Percentiles rank a stretch among this genome's conserved stretches.
phyloP scores from a whole-genome alignment of 1,284 basidiomycete species.

The Pseudozyma tsukubaensis region DNA sequence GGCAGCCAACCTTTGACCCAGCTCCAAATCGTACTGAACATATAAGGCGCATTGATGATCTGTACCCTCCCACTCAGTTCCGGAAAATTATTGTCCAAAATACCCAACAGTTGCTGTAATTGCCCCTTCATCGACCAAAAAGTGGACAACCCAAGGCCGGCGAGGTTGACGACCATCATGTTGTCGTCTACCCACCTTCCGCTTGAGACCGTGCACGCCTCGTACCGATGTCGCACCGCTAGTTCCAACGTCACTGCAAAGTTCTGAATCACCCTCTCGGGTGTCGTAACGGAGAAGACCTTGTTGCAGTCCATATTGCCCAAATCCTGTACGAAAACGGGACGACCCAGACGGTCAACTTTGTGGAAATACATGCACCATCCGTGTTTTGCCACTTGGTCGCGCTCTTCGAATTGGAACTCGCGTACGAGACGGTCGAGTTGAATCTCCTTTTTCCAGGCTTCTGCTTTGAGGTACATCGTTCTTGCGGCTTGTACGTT shows the following conservation, averaged over 20 bases:
- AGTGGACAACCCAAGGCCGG: conserved; percentile 59
- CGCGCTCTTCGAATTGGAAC: conserved; percentile 58
- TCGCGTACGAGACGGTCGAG: conserved; percentile 51
- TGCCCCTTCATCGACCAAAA: conserved; percentile 66
- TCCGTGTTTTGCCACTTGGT: conserved; percentile 55
- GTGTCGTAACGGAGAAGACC: conserved; percentile 56
- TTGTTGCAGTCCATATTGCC: conserved; percentile 53
- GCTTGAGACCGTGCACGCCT: conserved; percentile 44
- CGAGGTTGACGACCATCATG: conserved; percentile 65
- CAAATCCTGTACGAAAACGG: conserved; percentile 66
- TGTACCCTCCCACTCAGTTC: conserved; percentile 64
- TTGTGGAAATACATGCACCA: conserved; percentile 69
- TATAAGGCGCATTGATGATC: conserved; percentile 66
- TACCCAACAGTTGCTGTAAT: conserved; percentile 58
- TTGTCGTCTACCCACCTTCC: conserved; percentile 64
- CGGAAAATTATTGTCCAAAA: conserved; percentile 66
- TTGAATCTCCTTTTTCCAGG: conserved; percentile 59
- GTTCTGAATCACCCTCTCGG: conserved; percentile 61
- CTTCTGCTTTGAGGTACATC: conserved; percentile 62
- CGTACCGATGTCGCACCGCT: conserved; percentile 60
- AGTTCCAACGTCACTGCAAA: conserved; percentile 66
- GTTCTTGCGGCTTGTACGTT: conserved; percentile 48
- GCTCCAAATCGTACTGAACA: conserved; percentile 63
- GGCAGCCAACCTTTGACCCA: conserved; percentile 67
- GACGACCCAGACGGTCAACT: conserved; percentile 59